These are phyloP conservation scores for Fagus sylvatica DNA, from an alignment of 306 rosid species.

Conservation along the genomic window DNA sequence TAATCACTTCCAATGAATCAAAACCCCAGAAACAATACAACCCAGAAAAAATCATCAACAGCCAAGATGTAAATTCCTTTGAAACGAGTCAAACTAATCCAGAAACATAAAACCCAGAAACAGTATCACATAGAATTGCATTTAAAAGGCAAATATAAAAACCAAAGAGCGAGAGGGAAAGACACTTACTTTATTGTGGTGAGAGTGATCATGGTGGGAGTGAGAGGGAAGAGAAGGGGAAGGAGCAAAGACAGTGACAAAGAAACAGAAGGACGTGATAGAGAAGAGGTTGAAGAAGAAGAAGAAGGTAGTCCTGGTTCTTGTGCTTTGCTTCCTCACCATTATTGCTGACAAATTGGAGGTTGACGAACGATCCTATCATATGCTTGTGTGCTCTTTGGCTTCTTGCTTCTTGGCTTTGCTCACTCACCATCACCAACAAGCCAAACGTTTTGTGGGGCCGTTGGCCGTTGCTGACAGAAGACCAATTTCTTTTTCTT, in stretches of 20 bases:
- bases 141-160: neutral
- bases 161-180: neutral
- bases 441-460: too few relatives aligned
- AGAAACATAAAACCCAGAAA: neutral
- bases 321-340: constrained; percentile 3
- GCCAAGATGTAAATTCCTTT: neutral
- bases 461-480: too few relatives aligned
- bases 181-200: neutral
- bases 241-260: neutral
- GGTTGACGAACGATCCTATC: neutral
- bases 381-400: too few relatives aligned
- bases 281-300: neutral
- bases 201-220: neutral
- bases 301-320: neutral
- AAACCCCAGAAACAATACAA: neutral
- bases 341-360: neutral
- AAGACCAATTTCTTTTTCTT: too few relatives aligned
- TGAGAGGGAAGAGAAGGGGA: constrained; percentile 1
- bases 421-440: too few relatives aligned
- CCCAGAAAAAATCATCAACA: neutral
- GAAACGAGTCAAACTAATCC: neutral
- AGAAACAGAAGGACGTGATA: neutral
- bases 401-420: too few relatives aligned
- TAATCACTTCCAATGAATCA: neutral
- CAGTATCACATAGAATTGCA: neutral